Conservation (phyloP, 768 basidiomycete genomes). For the Suillus placidus region DNA sequence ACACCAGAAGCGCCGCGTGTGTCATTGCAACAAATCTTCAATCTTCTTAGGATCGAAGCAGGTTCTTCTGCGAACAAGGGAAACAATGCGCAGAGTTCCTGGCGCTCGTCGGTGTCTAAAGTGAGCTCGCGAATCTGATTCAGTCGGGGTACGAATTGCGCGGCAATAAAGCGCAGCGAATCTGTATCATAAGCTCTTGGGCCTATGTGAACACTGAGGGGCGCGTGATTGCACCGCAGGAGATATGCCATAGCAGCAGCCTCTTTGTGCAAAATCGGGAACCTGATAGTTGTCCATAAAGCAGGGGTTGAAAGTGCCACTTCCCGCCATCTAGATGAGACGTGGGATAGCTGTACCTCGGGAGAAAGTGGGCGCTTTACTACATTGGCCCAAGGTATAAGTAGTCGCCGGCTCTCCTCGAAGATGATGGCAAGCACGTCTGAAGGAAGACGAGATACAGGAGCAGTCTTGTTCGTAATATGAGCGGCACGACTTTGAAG, state of each 20-base stretch:
- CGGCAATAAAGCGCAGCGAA: slow-evolving; percentile 28
- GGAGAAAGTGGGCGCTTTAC: slow-evolving; percentile 33
- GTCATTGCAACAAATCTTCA: slow-evolving; percentile 34
- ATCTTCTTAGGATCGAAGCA: slow-evolving; percentile 30
- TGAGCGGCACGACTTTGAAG: slow-evolving; percentile 37
- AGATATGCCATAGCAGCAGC: slow-evolving; percentile 33
- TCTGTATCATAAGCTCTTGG: slow-evolving; percentile 29
- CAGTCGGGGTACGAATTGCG: slow-evolving; percentile 34
- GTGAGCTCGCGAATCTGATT: slow-evolving; percentile 34
- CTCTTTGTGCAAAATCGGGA: slow-evolving; percentile 34
- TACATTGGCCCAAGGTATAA: slow-evolving; percentile 28
- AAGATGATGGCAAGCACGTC: slow-evolving; percentile 38
- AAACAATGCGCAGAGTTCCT: slow-evolving; percentile 30
- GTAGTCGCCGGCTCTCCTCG: slow-evolving; percentile 33
- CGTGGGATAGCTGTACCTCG: slow-evolving; percentile 39
- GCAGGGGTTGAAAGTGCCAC: slow-evolving; percentile 38
- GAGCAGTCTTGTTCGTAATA: slow-evolving; percentile 34
- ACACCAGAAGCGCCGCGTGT: slow-evolving; percentile 26
- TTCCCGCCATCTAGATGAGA: slow-evolving; percentile 38
- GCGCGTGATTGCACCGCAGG: slow-evolving; percentile 33
- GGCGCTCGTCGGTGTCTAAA: slow-evolving; percentile 34
- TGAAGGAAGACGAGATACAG: slow-evolving; percentile 32
- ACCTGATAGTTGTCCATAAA: slow-evolving; percentile 39
- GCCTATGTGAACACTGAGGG: slow-evolving; percentile 35
- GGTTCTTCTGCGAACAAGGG: slow-evolving; percentile 25